Evolutionary conservation across 768 basidiomycete genomes (phyloP).

Genomic region (Suillus ampliporus): DNA sequence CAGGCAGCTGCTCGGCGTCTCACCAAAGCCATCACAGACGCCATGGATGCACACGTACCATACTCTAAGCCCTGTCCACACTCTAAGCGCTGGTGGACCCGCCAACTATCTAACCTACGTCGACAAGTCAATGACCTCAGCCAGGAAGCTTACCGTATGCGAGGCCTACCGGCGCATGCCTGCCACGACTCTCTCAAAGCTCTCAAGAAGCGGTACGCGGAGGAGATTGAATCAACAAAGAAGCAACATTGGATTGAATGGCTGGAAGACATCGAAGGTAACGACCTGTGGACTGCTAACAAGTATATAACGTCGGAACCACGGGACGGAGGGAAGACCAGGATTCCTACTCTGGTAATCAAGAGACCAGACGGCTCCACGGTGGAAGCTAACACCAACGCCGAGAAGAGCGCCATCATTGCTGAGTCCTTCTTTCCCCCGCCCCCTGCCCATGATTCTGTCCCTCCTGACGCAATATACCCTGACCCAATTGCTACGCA

Average conservation of each 20-base stretch:
- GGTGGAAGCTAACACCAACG: slow-evolving; percentile 17
- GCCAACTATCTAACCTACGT: slow-evolving; percentile 30
- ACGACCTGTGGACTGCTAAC: slow-evolving; percentile 13
- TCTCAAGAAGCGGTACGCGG: neutral
- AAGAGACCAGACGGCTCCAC: neutral
- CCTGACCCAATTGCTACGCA: neutral
- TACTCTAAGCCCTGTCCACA: slow-evolving; percentile 22
- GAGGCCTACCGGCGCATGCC: neutral
- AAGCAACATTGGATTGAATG: slow-evolving; percentile 16
- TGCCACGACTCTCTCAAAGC: neutral
- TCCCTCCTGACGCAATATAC: neutral
- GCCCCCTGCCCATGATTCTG: neutral
- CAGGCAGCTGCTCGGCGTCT: slow-evolving; percentile 12
- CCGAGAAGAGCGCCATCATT: slow-evolving; percentile 25
- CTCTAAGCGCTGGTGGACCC: slow-evolving; percentile 41
- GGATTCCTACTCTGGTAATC: neutral
- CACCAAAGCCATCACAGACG: slow-evolving; percentile 18
- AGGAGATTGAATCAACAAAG: neutral
- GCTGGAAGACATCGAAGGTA: slow-evolving; percentile 6
- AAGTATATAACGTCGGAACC: slow-evolving; percentile 7
- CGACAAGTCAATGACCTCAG: slow-evolving; percentile 22
- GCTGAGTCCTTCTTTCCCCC: slow-evolving; percentile 31
- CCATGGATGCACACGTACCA: slow-evolving; percentile 27
- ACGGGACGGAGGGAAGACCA: fast-evolving
- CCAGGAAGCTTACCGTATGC: slow-evolving; percentile 7